Conservation (phyloP, 2,329 filamentous ascomycete genomes). For the Apiospora pterosperma region DNA sequence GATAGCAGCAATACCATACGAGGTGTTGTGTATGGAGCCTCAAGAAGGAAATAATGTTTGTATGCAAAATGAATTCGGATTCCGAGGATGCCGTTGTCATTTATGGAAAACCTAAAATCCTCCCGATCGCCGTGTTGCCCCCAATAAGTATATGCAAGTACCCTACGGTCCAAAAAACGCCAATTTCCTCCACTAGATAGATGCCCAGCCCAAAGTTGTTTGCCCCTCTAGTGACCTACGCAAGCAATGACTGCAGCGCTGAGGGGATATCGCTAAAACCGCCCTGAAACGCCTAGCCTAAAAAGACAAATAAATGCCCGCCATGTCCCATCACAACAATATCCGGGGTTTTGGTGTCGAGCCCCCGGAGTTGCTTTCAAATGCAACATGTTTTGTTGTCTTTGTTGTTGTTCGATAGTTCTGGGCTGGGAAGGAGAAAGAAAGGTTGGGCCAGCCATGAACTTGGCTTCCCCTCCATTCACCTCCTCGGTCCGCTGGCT, state of each 20-base stretch:
- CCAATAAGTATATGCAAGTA: background rate
- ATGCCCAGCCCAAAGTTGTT: background rate
- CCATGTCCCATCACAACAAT: background rate
- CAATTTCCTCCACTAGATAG: background rate
- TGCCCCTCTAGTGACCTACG: background rate
- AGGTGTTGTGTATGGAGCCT: background rate
- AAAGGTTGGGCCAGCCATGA: background rate
- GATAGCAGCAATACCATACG: background rate
- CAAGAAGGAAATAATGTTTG: background rate
- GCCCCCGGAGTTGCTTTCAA: background rate
- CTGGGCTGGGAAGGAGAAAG: background rate
- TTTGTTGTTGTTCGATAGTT: background rate
- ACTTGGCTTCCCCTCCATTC: background rate
- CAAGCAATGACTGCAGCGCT: background rate
- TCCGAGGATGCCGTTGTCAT: background rate
- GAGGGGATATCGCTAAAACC: background rate
- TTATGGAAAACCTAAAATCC: background rate
- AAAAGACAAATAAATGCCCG: background rate
- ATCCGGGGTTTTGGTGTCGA: background rate
- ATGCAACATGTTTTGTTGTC: background rate
- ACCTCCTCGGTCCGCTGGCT: conserved; percentile 7
- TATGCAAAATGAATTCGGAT: background rate
- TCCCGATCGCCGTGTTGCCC: background rate
- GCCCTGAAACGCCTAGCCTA: background rate
- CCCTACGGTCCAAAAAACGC: background rate